A percentile compares a stretch with the other conserved stretches of the same genome.
Conservation (phyloP, 1,284 basidiomycete genomes). For the Tilletia setariae region DNA sequence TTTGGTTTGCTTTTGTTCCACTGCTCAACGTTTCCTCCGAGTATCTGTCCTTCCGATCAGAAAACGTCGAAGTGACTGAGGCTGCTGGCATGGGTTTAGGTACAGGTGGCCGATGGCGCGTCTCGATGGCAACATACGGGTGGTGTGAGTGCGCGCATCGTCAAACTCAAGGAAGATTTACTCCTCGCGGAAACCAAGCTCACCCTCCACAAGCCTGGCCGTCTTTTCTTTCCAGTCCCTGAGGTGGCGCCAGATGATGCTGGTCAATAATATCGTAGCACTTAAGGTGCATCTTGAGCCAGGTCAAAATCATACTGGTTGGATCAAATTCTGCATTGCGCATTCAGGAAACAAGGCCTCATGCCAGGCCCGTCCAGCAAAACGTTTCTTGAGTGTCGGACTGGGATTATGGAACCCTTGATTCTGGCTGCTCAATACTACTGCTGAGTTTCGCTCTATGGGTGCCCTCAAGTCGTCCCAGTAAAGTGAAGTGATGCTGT, state of each 20-base stretch:
- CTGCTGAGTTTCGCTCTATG: too few species aligned
- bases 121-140: constrained; percentile 1
- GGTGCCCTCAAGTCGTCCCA: too few species aligned
- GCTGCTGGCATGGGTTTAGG: constrained; percentile 27
- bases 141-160: constrained; percentile 10
- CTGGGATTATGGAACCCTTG: too few species aligned
- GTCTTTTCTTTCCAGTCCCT: neutral
- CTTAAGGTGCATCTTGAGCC: neutral
- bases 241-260: neutral
- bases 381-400: too few species aligned
- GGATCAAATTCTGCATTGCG: too few species aligned
- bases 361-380: too few species aligned
- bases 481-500: too few species aligned
- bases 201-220: neutral
- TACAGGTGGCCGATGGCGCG: constrained; percentile 14
- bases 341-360: too few species aligned
- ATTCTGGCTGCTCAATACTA: too few species aligned
- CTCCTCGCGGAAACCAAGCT: too few species aligned
- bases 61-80: constrained; percentile 40
- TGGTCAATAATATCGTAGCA: neutral
- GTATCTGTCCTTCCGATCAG: constrained; percentile 13
- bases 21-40: neutral
- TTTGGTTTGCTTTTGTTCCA: too few species aligned
- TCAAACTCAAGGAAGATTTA: neutral
- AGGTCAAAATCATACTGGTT: too few species aligned